Evolutionary conservation across 768 basidiomycete genomes (phyloP).

Genomic region (Phanerodontia chrysosporium): DNA sequence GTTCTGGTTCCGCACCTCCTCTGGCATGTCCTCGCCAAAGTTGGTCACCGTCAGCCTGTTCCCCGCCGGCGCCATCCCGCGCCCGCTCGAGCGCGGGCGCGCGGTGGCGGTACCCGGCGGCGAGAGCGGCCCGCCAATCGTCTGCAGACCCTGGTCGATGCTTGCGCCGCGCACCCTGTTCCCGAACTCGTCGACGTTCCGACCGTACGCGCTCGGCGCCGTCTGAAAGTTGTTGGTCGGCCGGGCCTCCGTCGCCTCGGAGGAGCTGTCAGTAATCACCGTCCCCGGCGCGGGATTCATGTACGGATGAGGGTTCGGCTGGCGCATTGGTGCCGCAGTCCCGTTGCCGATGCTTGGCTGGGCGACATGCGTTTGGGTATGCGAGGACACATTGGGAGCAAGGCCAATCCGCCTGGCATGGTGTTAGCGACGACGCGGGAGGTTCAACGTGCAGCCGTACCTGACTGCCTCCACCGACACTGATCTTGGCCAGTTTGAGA

Average conservation of each 20-base stretch:
- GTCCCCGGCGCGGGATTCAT: slow-evolving; percentile 14
- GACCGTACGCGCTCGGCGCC: slow-evolving; percentile 19
- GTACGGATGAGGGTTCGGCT: slow-evolving; percentile 15
- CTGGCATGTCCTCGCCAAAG: slow-evolving; percentile 16
- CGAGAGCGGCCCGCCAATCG: slow-evolving; percentile 15
- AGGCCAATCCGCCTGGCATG: slow-evolving; percentile 42
- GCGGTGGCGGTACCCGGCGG: background rate
- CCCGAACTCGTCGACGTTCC: slow-evolving; percentile 23
- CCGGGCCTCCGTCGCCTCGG: slow-evolving; percentile 10
- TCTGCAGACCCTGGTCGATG: slow-evolving; percentile 17
- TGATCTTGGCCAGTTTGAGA: slow-evolving; percentile 81
- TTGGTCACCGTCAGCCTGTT: slow-evolving; percentile 15
- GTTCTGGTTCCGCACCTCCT: slow-evolving; percentile 11
- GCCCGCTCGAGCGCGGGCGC: slow-evolving; percentile 6
- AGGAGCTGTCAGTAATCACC: slow-evolving; percentile 9
- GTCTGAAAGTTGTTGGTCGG: slow-evolving; percentile 27
- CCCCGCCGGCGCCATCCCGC: background rate
- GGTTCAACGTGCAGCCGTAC: slow-evolving; percentile 14
- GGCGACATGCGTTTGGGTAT: slow-evolving; percentile 4
- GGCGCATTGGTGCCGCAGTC: background rate
- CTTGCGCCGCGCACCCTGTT: slow-evolving; percentile 11
- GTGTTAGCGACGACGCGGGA: background rate
- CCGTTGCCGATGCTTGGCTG: background rate
- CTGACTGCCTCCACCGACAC: slow-evolving; percentile 71
- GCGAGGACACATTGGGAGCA: slow-evolving; percentile 37